Base-by-base conservation (phyloP, 176 grass and related monocot genomes). In the Oryza rufipogon region DNA sequence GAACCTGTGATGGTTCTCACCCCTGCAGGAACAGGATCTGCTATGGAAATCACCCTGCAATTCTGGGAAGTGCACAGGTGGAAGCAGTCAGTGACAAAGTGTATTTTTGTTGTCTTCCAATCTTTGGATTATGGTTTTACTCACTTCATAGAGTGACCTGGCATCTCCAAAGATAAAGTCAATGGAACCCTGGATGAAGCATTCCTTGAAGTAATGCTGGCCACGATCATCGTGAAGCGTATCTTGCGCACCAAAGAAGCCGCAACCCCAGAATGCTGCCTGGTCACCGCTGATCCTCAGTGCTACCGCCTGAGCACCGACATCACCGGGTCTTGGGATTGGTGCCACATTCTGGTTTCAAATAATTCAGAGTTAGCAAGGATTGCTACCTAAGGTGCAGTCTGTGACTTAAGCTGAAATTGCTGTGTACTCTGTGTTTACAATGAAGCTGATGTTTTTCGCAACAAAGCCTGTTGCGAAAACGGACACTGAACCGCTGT, bases 111-210 rank as follows among this genome's bases (percentile, higher is more conserved):
- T 76, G 33, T 33, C 34, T 4, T 79, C 16, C 42, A 54, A 25
- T 28, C 19, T 34, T 47, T 63, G 42, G 77, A 77, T 11, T 58
- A 22, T 6, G 51, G 2, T 47, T 49, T 19, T 19, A 78, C 78
- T 86, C 66, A 83, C 95, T 81, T 97, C 92, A 61, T 97, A 97
- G 16, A 97, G 84, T 66, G 95, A 94, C 30, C 84, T 94, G 33
- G 78, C 95, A 86, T 94, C 92, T 78, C 95, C 95, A 81, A 97
- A 97, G 78, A 94, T 92, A 33, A 97, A 94, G 86, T 92, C 95
- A 2, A 94, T 94, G 26, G 92, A 91, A 48, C 95, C 95, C 80
- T 97, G 90, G 49, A 97, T 85, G 70, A 88, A 92, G 33, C 92
- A 97, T 70, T 97, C 95, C 75, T 94, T 97, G 69, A 91, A 94